A percentile compares a stretch with the other conserved stretches of the same genome.
Evolutionary conservation across 345 rosid genomes (phyloP).

Genomic region (Atalantia buxifolia): DNA sequence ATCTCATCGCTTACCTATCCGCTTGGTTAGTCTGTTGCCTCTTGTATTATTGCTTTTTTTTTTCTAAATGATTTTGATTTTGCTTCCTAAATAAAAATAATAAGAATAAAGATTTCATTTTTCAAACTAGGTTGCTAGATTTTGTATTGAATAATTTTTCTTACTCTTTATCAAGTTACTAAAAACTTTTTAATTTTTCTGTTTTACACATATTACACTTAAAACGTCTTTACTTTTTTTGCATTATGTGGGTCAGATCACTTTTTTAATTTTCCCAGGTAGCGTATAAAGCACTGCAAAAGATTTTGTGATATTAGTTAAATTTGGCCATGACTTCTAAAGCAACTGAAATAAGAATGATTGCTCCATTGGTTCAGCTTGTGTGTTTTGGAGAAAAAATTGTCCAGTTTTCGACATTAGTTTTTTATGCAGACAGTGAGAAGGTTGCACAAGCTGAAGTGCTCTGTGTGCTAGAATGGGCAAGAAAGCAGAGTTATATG

Average conservation of each 20-base stretch:
- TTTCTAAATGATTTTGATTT: not conserved
- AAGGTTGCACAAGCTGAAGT: conserved; percentile 72
- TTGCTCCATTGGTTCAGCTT: conserved; percentile 70
- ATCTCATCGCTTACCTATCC: conserved; percentile 69
- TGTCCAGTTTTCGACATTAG: conserved; percentile 53
- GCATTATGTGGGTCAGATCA: no score
- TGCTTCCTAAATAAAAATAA: not conserved
- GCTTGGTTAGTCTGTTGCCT: conserved; percentile 44
- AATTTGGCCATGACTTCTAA: conserved; percentile 72
- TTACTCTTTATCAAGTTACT: no score
- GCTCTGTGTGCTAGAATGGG: conserved; percentile 77
- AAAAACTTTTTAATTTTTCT: no score
- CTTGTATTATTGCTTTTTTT: not conserved
- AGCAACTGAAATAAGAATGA: conserved; percentile 82
- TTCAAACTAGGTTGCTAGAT: no score
- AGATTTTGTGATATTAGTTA: no score
- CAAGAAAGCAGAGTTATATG: conserved; percentile 60
- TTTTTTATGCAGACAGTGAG: conserved; percentile 69
- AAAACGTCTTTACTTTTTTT: no score
- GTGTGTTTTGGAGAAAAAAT: conserved; percentile 71
- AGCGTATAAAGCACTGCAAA: no score
- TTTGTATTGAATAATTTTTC: no score
- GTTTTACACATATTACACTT: no score
- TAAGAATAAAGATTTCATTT: no score
- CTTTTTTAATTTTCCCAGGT: no score